These are phyloP conservation scores for Triticum turgidum DNA, from an alignment of 176 grass and related monocot genomes.

Conservation along the genomic window DNA sequence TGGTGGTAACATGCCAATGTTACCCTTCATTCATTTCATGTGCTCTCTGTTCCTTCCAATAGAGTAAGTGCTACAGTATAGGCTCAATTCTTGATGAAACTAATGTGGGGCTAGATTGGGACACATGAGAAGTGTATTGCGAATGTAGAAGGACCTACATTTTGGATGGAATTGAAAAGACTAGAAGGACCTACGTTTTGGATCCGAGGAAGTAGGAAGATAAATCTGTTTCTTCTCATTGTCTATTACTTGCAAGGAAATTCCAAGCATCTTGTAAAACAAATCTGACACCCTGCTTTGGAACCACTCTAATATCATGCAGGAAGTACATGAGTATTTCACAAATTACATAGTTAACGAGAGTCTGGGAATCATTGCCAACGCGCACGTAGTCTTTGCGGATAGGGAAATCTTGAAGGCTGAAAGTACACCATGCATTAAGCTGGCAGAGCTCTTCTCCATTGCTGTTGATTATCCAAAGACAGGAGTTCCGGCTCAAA, in stretches of 20 bases:
- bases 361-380: constrained; percentile 83
- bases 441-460: constrained; percentile 73
- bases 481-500: constrained; percentile 74
- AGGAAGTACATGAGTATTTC: constrained; percentile 88
- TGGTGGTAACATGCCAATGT: neutral
- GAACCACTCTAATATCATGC: constrained; percentile 11
- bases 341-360: constrained; percentile 92
- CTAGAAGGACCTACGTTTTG: neutral
- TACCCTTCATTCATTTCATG: neutral
- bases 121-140: neutral
- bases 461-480: constrained; percentile 94
- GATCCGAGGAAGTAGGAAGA: neutral
- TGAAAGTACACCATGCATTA: constrained; percentile 44
- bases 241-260: neutral
- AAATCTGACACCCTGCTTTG: constrained; percentile 3
- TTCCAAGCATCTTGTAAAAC: neutral
- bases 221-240: neutral
- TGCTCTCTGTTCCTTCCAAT: neutral
- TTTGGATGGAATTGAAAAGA: neutral
- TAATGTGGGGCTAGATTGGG: neutral
- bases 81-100: neutral
- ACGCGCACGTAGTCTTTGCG: constrained; percentile 77
- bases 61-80: neutral
- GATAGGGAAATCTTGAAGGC: constrained; percentile 53
- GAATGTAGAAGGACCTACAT: neutral